Evolutionary conservation across 345 rosid species (phyloP).

Genomic region (Eucalyptus regnans): DNA sequence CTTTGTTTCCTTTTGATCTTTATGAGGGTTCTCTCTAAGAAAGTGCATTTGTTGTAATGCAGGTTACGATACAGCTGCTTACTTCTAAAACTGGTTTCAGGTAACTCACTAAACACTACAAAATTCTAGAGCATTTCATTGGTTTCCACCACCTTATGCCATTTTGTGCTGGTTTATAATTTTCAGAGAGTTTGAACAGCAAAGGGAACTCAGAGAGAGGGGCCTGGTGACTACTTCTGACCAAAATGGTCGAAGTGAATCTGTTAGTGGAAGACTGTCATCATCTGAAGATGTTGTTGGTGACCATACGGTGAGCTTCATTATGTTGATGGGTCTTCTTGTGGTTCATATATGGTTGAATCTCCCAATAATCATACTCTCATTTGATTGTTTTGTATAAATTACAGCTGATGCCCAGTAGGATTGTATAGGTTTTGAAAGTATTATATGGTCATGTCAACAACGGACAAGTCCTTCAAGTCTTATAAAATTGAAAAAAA

Average conservation of each 20-base stretch:
- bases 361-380: background rate
- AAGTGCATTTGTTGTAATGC: background rate
- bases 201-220: constrained; percentile 81
- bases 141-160: background rate
- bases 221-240: constrained; percentile 55
- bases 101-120: constrained; percentile 13
- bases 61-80: constrained; percentile 91
- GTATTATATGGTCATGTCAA: background rate
- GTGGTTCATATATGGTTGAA: background rate
- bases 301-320: constrained; percentile 23
- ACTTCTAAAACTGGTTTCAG: constrained; percentile 98
- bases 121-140: background rate
- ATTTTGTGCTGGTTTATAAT: background rate
- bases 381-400: background rate
- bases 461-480: background rate
- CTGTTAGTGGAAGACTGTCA: constrained; percentile 34
- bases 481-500: background rate
- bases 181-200: constrained; percentile 94
- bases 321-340: background rate
- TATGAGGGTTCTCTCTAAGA: background rate
- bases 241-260: constrained; percentile 46
- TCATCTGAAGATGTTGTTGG: constrained; percentile 36
- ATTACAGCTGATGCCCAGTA: background rate
- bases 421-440: background rate
- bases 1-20: background rate